Conservation (phyloP, 352 stramenopile species). For the Bremia lactucae region DNA sequence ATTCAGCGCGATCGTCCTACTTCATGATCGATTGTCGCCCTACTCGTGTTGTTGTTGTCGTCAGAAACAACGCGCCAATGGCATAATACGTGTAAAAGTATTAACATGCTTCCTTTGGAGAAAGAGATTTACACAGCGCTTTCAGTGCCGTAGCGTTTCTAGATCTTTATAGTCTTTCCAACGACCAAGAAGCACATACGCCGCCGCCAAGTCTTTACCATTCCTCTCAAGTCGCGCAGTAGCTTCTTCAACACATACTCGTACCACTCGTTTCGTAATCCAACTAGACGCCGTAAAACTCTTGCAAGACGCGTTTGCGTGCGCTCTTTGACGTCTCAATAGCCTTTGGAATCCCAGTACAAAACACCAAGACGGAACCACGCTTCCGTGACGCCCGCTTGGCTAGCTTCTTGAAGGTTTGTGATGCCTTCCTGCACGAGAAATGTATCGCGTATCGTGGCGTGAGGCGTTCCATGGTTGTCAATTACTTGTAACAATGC, state of each 20-base stretch:
- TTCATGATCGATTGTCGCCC: too few species aligned
- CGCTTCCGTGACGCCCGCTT: slow-evolving; percentile 25
- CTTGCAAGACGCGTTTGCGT: slow-evolving; percentile 12
- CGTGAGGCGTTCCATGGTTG: slow-evolving; percentile 13
- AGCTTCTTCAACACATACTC: slow-evolving; percentile 14
- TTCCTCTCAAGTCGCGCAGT: slow-evolving; percentile 15
- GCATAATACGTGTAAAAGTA: too few species aligned
- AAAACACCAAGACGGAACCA: slow-evolving; percentile 33
- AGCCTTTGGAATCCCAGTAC: slow-evolving; percentile 18
- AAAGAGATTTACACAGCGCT: slow-evolving; percentile 21
- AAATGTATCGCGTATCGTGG: slow-evolving; percentile 6
- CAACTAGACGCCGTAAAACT: slow-evolving; percentile 19
- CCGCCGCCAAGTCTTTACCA: slow-evolving; percentile 16
- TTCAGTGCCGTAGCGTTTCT: slow-evolving; percentile 20
- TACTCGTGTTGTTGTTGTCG: too few species aligned
- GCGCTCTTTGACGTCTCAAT: slow-evolving; percentile 9
- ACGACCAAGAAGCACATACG: slow-evolving; percentile 22
- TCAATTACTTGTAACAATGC: slow-evolving; percentile 16
- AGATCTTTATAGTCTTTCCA: slow-evolving; percentile 19
- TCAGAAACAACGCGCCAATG: too few species aligned
- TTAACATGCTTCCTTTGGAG: slow-evolving; percentile 21
- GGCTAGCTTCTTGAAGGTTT: slow-evolving; percentile 17
- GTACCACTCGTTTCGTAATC: slow-evolving; percentile 5
- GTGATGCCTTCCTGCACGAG: slow-evolving; percentile 13
- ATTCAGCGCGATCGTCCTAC: too few species aligned